phyloP scores from a whole-genome alignment of 1,284 basidiomycete species.

The Cystobasidium slooffiae region DNA sequence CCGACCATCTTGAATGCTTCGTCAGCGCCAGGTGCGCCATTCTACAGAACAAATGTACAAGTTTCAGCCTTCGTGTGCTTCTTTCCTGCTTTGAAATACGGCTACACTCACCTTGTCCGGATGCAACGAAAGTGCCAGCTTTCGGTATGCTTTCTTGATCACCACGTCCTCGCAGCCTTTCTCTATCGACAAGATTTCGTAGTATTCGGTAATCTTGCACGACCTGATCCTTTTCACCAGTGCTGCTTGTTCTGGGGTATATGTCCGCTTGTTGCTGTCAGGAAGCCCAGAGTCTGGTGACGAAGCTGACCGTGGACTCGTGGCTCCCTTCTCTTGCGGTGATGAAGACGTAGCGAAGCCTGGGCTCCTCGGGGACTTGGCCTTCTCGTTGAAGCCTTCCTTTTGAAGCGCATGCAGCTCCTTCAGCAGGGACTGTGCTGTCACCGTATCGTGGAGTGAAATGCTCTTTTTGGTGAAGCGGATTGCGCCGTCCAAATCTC shows the following conservation, averaged over 20 bases:
- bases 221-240: slow-evolving; percentile 84
- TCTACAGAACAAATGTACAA: slow-evolving; percentile 39
- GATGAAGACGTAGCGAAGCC: not conserved
- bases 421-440: slow-evolving; percentile 71
- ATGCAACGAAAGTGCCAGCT: slow-evolving; percentile 91
- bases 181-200: slow-evolving; percentile 85
- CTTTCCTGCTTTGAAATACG: not conserved
- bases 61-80: not conserved
- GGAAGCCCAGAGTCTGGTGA: slow-evolving; percentile 63
- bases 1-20: slow-evolving; percentile 99
- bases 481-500: slow-evolving; percentile 62
- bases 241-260: slow-evolving; percentile 52
- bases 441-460: slow-evolving; percentile 77
- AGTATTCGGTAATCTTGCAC: slow-evolving; percentile 89
- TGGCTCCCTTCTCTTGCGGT: slow-evolving; percentile 2
- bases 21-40: slow-evolving; percentile 91
- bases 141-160: slow-evolving; percentile 65
- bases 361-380: too few relatives aligned
- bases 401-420: slow-evolving; percentile 63
- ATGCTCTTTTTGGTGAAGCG: slow-evolving; percentile 92
- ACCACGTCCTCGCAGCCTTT: slow-evolving; percentile 85
- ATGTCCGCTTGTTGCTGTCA: slow-evolving; percentile 54
- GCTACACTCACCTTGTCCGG: slow-evolving; percentile 72
- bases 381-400: slow-evolving; percentile 27
- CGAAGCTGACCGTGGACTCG: slow-evolving; percentile 60